Percentiles rank a stretch among this genome's conserved stretches.
Conservation (phyloP, 495 filamentous ascomycete genomes). For the Chaetomium cochliodes region DNA sequence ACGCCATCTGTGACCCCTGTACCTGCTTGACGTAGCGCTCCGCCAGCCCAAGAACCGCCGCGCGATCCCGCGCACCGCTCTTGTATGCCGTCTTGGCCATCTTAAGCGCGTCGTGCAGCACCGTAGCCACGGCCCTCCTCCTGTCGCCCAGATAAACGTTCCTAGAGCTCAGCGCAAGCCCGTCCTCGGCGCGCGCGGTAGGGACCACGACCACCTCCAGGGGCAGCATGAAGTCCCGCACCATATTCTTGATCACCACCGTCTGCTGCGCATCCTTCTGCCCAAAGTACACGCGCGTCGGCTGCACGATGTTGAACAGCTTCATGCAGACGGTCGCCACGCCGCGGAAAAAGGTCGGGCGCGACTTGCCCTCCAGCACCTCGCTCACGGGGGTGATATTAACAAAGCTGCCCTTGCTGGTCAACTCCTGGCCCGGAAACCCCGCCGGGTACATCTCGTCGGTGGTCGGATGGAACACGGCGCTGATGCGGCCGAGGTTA, state of each 20-base stretch:
- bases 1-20: constrained; percentile 59
- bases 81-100: constrained; percentile 67
- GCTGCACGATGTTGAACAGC: constrained; percentile 86
- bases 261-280: constrained; percentile 99
- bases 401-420: constrained; percentile 85
- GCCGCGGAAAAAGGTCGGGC: constrained; percentile 95
- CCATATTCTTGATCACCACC: constrained; percentile 81
- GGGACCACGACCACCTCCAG: constrained; percentile 69
- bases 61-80: constrained; percentile 54
- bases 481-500: constrained; percentile 66
- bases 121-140: constrained; percentile 67
- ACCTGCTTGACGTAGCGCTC: constrained; percentile 50
- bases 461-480: constrained; percentile 82
- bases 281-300: constrained; percentile 90
- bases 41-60: constrained; percentile 67
- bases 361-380: constrained; percentile 75
- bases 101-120: constrained; percentile 64
- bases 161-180: constrained; percentile 87
- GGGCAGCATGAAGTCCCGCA: constrained; percentile 82
- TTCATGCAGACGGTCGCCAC: constrained; percentile 98
- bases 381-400: constrained; percentile 79
- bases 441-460: constrained; percentile 82
- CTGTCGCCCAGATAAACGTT: constrained; percentile 88
- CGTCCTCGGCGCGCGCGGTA: constrained; percentile 76
- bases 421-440: constrained; percentile 75